Evolutionary conservation across 2,329 filamentous ascomycete genomes (phyloP).

Genomic region (Teratosphaeria pseudoeucalypti): DNA sequence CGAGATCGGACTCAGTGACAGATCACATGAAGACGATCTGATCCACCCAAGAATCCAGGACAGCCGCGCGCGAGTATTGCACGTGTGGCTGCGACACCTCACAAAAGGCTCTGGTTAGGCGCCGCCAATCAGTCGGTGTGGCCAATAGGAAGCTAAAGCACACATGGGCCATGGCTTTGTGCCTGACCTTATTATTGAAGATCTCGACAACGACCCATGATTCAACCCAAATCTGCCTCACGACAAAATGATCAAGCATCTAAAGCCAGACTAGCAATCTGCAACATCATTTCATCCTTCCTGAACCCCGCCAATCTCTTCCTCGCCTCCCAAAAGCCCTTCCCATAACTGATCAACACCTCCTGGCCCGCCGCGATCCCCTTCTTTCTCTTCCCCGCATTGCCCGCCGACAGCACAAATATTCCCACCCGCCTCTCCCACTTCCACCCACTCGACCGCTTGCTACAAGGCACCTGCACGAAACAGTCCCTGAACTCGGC

Average conservation of each 20-base stretch:
- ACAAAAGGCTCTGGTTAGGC: background rate
- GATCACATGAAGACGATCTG: background rate
- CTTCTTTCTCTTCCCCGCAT: slow-evolving; percentile 36
- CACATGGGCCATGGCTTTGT: background rate
- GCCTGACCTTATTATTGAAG: background rate
- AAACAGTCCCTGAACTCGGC: slow-evolving; percentile 29
- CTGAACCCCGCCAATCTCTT: slow-evolving; percentile 16
- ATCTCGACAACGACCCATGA: background rate
- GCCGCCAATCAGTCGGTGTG: background rate
- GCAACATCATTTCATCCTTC: slow-evolving; percentile 19
- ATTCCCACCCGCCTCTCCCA: slow-evolving; percentile 41
- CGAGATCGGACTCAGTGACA: background rate
- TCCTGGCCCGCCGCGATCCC: slow-evolving; percentile 41
- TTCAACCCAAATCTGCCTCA: background rate
- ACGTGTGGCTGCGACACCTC: background rate
- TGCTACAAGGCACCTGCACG: slow-evolving; percentile 27
- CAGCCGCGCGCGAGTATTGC: background rate
- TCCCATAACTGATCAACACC: slow-evolving; percentile 45
- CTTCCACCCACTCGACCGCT: slow-evolving; percentile 26
- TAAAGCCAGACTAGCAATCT: slow-evolving; percentile 15
- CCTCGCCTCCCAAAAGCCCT: slow-evolving; percentile 25
- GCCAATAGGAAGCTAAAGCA: background rate
- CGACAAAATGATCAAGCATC: slow-evolving; percentile 7
- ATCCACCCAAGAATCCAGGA: background rate
- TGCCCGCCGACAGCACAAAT: slow-evolving; percentile 40